Evolutionary conservation across 2,329 filamentous ascomycete species (phyloP).

Genomic region (Alternaria rosae): DNA sequence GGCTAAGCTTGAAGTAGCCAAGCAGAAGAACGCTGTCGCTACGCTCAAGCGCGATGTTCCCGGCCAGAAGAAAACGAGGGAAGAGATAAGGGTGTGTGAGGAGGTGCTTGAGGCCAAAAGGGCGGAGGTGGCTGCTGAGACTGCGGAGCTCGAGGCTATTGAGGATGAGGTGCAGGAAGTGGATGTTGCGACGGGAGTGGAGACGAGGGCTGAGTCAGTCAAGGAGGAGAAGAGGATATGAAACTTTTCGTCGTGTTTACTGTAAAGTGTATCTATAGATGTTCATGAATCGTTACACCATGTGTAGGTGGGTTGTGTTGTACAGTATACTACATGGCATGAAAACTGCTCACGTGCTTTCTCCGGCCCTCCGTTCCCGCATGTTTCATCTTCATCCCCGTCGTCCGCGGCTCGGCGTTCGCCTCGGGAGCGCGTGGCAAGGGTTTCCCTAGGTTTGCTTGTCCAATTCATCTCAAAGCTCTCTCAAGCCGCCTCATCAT

Average conservation of each 20-base stretch:
- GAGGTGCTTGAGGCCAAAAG: constrained; percentile 18
- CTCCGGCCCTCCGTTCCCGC: background rate
- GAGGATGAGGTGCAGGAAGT: background rate
- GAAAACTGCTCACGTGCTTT: background rate
- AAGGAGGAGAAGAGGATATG: constrained; percentile 19
- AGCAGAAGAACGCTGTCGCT: constrained; percentile 19
- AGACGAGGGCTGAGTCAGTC: background rate
- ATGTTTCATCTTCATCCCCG: background rate
- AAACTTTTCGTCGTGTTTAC: constrained; percentile 8
- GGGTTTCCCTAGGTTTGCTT: background rate
- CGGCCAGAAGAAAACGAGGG: constrained; percentile 16
- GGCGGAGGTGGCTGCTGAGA: constrained; percentile 13
- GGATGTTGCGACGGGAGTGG: background rate
- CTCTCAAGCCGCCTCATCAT: background rate
- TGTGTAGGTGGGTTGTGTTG: constrained; percentile 3
- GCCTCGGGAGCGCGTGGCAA: too few relatives aligned
- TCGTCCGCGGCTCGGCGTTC: constrained; percentile 1
- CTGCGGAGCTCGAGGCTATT: background rate
- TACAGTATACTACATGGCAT: constrained; percentile 8
- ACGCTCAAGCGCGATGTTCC: constrained; percentile 14
- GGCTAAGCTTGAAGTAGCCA: constrained; percentile 20
- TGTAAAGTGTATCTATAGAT: constrained; percentile 29
- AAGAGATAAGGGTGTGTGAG: constrained; percentile 14
- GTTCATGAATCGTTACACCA: constrained; percentile 15
- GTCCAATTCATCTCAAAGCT: background rate